Evolutionary conservation across 176 grass and related monocot species (phyloP), one percentile per base, ranked within the genome.

Genomic region (Otatea glauca): DNA sequence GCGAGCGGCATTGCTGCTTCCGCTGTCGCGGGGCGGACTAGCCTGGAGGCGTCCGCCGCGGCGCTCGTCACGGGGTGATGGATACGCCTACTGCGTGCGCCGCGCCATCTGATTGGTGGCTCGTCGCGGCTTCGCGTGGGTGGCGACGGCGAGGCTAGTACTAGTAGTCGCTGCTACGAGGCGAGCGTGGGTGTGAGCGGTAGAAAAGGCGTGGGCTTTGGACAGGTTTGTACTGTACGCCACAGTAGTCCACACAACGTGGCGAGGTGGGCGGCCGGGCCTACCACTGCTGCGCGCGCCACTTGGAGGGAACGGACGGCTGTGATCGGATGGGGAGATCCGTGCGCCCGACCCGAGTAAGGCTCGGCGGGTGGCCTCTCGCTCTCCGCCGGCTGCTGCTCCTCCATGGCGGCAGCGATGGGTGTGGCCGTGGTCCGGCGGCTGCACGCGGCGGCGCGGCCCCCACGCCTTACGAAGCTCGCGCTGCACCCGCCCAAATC

Each of bases 391-490:
- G 38, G 64, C 18, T 21, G 70, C 3, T 68, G 44, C 18, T 58
- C 43, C 13, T 58, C 59, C 63, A 89, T 89, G 87, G 70, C 88
- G 78, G 66, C 82, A 13, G 75, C 78, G 12, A 7, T 80, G 75
- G 83, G 83, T 61, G 65, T 49, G 59, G 86, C 66, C 29, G 29
- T 29, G 50, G n/a, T 88, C 53, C 87, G 91, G 45, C 80, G 91
- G 79, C 58, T 92, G 49, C 84, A 92, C 50, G 25, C 70, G 66
- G 75, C 72, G 48, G 75, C 82, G 47, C 85, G 74, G 15, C 11
- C 89, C 56, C 91, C 89, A 51, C 89, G 83, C 39, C 89, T 95
- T 50, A 92, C 78, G 79, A 98, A 88, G 70, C 70, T 98, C 74
- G 62, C 89, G 16, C 83, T 98, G 72, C 89, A 72, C 20, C 48